phyloP scores from a whole-genome alignment of 805 yeast species.

The Candida pseudofarinosa region DNA sequence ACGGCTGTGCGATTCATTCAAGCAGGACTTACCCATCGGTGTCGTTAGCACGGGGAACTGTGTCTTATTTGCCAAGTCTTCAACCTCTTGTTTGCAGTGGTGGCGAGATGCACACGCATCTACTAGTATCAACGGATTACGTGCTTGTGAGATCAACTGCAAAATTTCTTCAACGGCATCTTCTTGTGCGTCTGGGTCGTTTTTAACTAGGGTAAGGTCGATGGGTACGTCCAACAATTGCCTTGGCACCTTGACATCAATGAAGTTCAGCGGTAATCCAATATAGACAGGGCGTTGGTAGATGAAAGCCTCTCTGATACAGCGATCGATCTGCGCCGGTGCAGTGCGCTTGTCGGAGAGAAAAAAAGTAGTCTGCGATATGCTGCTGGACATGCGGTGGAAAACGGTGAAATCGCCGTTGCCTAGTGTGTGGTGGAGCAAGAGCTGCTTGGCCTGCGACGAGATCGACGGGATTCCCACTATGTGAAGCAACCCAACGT shows the following conservation, averaged over 20 bases:
- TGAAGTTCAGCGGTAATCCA: slow-evolving; percentile 79
- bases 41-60: slow-evolving; percentile 81
- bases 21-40: slow-evolving; percentile 85
- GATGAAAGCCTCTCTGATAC: slow-evolving; percentile 66
- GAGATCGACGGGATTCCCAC: slow-evolving; percentile 82
- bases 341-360: slow-evolving; percentile 63
- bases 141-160: slow-evolving; percentile 51
- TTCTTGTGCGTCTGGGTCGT: slow-evolving; percentile 34
- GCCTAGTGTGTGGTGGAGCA: slow-evolving; percentile 81
- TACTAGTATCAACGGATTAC: slow-evolving; percentile 70
- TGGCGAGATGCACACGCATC: slow-evolving; percentile 89
- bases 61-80: slow-evolving; percentile 57
- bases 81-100: slow-evolving; percentile 60
- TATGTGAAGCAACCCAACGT: slow-evolving; percentile 78
- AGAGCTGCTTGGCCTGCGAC: slow-evolving; percentile 66
- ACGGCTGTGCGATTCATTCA: slow-evolving; percentile 67
- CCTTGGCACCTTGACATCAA: slow-evolving; percentile 59
- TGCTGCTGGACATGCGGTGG: slow-evolving; percentile 71
- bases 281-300: slow-evolving; percentile 79
- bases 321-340: slow-evolving; percentile 66
- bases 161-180: slow-evolving; percentile 40
- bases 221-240: slow-evolving; percentile 58
- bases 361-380: slow-evolving; percentile 63
- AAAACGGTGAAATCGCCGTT: slow-evolving; percentile 79
- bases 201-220: slow-evolving; percentile 46